Percentiles rank a stretch among this genome's conserved stretches.
Evolutionary conservation across 179 eudicot species (phyloP).

Genomic region (Silene vulgaris): DNA sequence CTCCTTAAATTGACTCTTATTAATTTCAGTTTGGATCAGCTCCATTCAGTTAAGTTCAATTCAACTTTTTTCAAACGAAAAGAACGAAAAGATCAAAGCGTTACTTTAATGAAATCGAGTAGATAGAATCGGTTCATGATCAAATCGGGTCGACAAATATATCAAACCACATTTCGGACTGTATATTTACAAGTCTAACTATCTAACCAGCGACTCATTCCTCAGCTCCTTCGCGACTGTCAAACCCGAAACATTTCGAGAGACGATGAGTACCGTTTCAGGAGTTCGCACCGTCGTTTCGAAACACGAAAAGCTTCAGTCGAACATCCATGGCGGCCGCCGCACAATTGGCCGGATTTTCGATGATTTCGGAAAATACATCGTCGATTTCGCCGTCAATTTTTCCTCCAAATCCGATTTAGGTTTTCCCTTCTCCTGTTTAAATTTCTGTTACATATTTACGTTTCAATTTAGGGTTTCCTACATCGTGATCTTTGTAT

Average conservation of each 20-base stretch:
- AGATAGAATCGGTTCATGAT: no score
- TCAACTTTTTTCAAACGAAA: no score
- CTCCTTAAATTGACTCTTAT: no score
- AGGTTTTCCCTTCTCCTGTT: background rate
- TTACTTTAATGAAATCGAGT: no score
- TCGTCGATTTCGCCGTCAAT: conserved; percentile 21
- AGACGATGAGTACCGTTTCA: background rate
- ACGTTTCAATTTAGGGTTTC: background rate
- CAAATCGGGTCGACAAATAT: no score
- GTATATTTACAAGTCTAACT: background rate
- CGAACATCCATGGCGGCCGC: background rate
- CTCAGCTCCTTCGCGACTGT: background rate
- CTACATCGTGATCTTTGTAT: no score
- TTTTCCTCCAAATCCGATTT: conserved; percentile 17
- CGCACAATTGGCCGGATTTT: conserved; percentile 9
- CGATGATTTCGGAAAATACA: conserved; percentile 21
- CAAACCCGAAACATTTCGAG: background rate
- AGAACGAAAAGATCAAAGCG: no score
- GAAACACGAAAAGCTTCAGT: background rate
- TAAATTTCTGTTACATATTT: background rate
- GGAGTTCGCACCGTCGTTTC: conserved; percentile 7
- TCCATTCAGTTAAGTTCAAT: no score
- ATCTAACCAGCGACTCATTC: background rate
- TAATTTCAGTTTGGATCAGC: no score
- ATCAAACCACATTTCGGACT: no score